Base-by-base conservation (phyloP, 805 yeast genomes). In the Isabelozyma rhagii region DNA sequence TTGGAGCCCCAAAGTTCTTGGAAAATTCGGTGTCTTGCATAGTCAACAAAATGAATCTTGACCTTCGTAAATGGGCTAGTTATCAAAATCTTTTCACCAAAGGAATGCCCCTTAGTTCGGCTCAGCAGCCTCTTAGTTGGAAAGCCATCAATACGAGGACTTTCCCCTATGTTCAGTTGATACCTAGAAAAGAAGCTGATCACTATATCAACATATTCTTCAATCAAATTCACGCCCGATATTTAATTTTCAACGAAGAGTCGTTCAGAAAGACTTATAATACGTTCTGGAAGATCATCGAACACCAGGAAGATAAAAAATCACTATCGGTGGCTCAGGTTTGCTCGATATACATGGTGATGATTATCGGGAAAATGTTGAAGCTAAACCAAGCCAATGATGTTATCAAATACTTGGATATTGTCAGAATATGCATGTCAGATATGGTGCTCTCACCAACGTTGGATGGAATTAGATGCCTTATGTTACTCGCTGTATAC, bases 341-440 rank as follows among this genome's bases (percentile, higher is more conserved):
- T 15, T 78, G 81, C 43, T 69, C 77, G 43, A 71, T 79, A 9
- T 79, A 77, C 55, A 64, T 77, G 56, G 75, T 78, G 11, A 78
- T 78, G 78, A 65, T 74, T 17, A 54, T 75, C 15, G 77, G 74
- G 6, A 56, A 68, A 40, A 50, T 72, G 38, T 71, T 63, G 46
- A 65, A 63, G 49, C 34, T 11, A 8, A 38, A 44, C 41, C 41
- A 39, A 8, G 10, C 15, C 18, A 39, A 6, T 39, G n/a, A 31
- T 13, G 36, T 31, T 5, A 7, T 8, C 41, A 17, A 17, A 29
- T 50, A 15, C 51, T 58, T 56, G 31, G 62, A 64, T 39, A 65
- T 77, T 10, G 64, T 79, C 14, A 73, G 73, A 48, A 50, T 77
- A 9, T 67, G 75, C 0, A 57, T 79, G 4, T 65, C 76, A 13